Evolutionary conservation across 2,329 filamentous ascomycete genomes (phyloP).

Genomic region (Fusarium transvaalense): DNA sequence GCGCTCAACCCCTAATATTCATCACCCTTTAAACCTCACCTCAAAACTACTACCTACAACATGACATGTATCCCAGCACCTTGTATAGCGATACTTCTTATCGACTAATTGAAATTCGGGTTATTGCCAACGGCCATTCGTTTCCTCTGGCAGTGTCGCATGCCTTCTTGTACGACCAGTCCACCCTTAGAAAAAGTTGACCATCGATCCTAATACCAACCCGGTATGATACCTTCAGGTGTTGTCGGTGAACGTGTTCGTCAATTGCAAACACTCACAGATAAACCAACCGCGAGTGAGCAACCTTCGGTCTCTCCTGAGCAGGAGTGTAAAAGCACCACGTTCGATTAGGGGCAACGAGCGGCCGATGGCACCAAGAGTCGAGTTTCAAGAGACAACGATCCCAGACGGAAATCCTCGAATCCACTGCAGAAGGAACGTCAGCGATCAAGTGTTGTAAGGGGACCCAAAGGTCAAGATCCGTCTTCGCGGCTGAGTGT

Average conservation of each 20-base stretch:
- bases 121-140: slow-evolving; percentile 1
- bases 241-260: slow-evolving; percentile 50
- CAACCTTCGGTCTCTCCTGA: slow-evolving; percentile 22
- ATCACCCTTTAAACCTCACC: not conserved
- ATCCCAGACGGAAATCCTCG: slow-evolving; percentile 40
- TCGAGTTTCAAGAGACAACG: slow-evolving; percentile 45
- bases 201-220: slow-evolving; percentile 12
- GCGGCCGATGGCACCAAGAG: slow-evolving; percentile 43
- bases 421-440: slow-evolving; percentile 28
- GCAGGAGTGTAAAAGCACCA: slow-evolving; percentile 44
- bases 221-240: slow-evolving; percentile 43
- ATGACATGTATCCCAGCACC: slow-evolving; percentile 19
- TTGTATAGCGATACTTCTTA: slow-evolving; percentile 22
- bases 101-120: slow-evolving; percentile 20
- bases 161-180: slow-evolving; percentile 13
- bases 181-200: slow-evolving; percentile 11
- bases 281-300: slow-evolving; percentile 18
- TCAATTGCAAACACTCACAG: slow-evolving; percentile 45
- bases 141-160: slow-evolving; percentile 28
- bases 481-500: slow-evolving; percentile 22
- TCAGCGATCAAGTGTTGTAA: slow-evolving; percentile 1
- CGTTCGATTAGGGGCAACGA: slow-evolving; percentile 49
- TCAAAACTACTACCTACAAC: slow-evolving; percentile 10
- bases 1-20: not conserved
- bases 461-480: not conserved